Percentiles rank a stretch among this genome's conserved stretches.
phyloP scores from a whole-genome alignment of 2,329 filamentous ascomycete species.

The Fusarium falciforme region DNA sequence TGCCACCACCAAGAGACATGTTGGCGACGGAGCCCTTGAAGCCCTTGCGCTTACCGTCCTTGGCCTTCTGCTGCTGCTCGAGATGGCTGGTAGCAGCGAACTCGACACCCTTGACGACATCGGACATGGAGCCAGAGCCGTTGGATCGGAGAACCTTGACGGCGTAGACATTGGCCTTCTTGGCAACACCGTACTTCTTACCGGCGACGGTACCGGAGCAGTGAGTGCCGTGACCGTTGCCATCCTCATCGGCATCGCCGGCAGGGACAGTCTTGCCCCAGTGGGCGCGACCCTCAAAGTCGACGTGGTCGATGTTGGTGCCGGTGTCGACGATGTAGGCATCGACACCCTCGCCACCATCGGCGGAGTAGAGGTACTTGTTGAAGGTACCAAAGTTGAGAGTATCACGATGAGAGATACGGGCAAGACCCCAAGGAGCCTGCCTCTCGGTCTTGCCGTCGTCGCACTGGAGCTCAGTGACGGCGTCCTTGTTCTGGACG shows the following conservation, averaged over 20 bases:
- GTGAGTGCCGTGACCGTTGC: constrained; percentile 98
- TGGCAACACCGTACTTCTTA: constrained; percentile 99
- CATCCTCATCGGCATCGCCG: constrained; percentile 88
- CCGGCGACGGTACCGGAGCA: constrained; percentile 98
- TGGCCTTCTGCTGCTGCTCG: constrained; percentile 80
- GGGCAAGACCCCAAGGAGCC: constrained; percentile 98
- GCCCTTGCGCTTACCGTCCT: constrained; percentile 90
- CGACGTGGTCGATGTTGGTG: constrained; percentile 92
- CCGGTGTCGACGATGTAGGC: constrained; percentile 99
- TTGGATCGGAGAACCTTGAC: constrained; percentile 99
- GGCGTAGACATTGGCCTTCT: constrained; percentile 96
- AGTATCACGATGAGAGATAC: constrained; percentile 92
- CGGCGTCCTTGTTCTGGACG: constrained; percentile 53
- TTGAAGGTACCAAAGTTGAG: constrained; percentile 94
- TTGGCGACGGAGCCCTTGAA: constrained; percentile 99
- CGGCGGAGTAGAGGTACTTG: constrained; percentile 93
- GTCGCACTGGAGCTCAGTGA: constrained; percentile 56
- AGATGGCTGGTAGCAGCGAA: constrained; percentile 86
- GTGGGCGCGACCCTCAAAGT: constrained; percentile 94
- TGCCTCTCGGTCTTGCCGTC: constrained; percentile 82
- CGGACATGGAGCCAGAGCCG: constrained; percentile 97
- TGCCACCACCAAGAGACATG: constrained; percentile 99
- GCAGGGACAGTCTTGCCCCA: constrained; percentile 97
- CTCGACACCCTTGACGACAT: constrained; percentile 98
- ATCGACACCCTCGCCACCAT: constrained; percentile 96